Evolutionary conservation across 2,329 filamentous ascomycete species (phyloP).

Genomic region (Apiospora aurea): DNA sequence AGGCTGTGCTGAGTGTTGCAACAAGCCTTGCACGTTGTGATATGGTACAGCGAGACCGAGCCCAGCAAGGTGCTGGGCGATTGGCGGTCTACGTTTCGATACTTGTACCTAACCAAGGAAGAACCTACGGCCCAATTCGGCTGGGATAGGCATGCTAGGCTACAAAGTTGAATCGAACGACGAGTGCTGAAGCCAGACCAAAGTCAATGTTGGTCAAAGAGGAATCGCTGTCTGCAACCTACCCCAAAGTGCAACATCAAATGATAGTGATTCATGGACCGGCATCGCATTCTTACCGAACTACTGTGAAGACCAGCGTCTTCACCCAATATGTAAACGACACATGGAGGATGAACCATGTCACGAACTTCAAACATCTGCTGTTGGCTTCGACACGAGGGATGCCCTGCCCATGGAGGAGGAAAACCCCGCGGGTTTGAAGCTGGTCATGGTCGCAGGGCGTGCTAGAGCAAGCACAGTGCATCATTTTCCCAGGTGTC

Average conservation of each 20-base stretch:
- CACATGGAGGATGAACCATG: neutral
- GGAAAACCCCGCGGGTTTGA: slow-evolving; percentile 14
- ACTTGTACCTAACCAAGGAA: neutral
- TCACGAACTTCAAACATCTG: neutral
- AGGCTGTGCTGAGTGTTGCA: neutral
- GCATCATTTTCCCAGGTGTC: neutral
- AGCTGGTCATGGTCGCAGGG: neutral
- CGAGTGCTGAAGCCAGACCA: slow-evolving; percentile 6
- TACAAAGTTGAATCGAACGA: neutral
- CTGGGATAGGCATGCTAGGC: neutral
- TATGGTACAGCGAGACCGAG: neutral
- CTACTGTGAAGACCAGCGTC: neutral
- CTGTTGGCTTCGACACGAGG: neutral
- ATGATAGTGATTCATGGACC: neutral
- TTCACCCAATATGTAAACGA: neutral
- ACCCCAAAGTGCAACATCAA: neutral
- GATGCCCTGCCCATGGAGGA: neutral
- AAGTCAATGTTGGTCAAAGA: neutral
- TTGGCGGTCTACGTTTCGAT: slow-evolving; percentile 10
- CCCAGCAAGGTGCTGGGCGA: slow-evolving; percentile 7
- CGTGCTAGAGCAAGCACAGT: neutral
- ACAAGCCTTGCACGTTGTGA: neutral
- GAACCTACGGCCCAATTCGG: neutral
- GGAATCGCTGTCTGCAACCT: neutral
- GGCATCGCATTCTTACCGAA: neutral